phyloP scores from a whole-genome alignment of 176 grass and related monocot species.

The Poa annua region DNA sequence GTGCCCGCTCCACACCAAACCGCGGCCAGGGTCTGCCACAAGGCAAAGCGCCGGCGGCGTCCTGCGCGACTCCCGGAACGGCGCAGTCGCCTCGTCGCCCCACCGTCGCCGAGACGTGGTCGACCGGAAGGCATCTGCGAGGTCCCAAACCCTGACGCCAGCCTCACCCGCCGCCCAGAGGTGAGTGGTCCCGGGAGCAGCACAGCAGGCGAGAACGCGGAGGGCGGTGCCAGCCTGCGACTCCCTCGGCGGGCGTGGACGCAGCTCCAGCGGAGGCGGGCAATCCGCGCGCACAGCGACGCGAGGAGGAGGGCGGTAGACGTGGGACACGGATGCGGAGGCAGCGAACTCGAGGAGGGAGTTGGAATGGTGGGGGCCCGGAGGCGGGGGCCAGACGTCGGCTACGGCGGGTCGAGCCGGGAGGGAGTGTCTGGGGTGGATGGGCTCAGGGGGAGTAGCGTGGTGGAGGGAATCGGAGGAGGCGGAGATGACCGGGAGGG shows the following conservation, averaged over 20 bases:
- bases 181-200: not conserved
- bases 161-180: slow-evolving; percentile 72
- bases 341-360: slow-evolving; percentile 67
- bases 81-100: slow-evolving; percentile 67
- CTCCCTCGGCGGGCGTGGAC: slow-evolving; percentile 66
- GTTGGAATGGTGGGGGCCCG: slow-evolving; percentile 54
- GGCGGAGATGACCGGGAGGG: slow-evolving; percentile 43
- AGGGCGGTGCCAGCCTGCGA: slow-evolving; percentile 58
- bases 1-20: slow-evolving; percentile 87
- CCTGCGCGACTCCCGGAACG: slow-evolving; percentile 63
- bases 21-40: slow-evolving; percentile 42
- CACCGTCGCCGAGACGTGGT: slow-evolving; percentile 34
- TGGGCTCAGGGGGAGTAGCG: not conserved
- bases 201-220: slow-evolving; percentile 56
- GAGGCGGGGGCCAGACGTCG: slow-evolving; percentile 54
- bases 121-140: slow-evolving; percentile 54
- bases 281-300: slow-evolving; percentile 38
- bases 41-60: slow-evolving; percentile 56
- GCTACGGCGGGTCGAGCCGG: slow-evolving; percentile 24
- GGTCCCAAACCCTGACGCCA: slow-evolving; percentile 66
- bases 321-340: not conserved
- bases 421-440: slow-evolving; percentile 45
- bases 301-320: slow-evolving; percentile 48
- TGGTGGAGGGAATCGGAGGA: slow-evolving; percentile 22
- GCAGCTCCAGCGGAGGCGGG: slow-evolving; percentile 71